Percentiles rank a stretch among this genome's conserved stretches.
Conservation (phyloP, 78 protist genomes). For the Polysphondylium violaceum region DNA sequence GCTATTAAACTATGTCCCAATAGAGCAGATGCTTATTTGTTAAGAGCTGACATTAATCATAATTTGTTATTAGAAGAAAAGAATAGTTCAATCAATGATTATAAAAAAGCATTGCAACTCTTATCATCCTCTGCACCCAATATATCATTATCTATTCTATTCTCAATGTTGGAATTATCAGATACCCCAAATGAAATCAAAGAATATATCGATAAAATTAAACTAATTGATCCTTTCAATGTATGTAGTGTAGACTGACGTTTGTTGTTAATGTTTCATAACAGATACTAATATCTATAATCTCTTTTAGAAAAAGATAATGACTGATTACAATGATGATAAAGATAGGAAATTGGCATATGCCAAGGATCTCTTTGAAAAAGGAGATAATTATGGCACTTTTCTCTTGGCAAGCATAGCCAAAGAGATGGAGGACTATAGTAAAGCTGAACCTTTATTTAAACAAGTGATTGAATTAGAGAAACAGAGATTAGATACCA, state of each 20-base stretch:
- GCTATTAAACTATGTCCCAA: background rate
- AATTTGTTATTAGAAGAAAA: background rate
- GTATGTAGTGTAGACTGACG: background rate
- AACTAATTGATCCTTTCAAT: background rate
- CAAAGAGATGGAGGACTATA: background rate
- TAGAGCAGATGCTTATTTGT: background rate
- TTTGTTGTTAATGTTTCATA: no score
- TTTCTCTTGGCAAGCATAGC: background rate
- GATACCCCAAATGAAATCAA: background rate
- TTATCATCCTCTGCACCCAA: background rate
- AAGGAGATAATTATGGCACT: background rate
- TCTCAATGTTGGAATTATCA: no score
- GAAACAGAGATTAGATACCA: background rate
- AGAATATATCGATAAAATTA: background rate
- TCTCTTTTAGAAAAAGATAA: background rate
- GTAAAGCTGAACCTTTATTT: background rate
- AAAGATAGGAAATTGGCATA: background rate
- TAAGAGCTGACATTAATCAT: background rate
- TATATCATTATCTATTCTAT: background rate
- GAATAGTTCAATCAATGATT: background rate
- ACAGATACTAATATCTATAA: no score
- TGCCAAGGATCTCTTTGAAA: background rate
- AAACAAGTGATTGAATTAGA: background rate
- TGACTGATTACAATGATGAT: background rate
- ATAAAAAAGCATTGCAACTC: background rate